Percentiles rank a stretch among this genome's conserved stretches.
These are phyloP conservation scores for Begonia peltatifolia DNA, from an alignment of 306 rosid species.

Conservation along the genomic window DNA sequence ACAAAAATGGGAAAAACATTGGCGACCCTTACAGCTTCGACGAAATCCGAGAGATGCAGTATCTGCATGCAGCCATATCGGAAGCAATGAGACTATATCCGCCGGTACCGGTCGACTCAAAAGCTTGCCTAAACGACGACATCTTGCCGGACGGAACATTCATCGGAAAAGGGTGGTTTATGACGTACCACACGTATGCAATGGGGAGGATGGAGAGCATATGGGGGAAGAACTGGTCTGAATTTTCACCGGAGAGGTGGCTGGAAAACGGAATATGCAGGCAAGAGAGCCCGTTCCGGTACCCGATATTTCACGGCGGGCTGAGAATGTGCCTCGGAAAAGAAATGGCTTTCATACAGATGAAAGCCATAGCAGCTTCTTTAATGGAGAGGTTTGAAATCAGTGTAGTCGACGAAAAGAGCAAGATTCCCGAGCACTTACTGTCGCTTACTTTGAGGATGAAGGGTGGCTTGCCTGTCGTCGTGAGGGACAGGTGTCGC, in stretches of 20 bases:
- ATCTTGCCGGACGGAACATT: constrained; percentile 50
- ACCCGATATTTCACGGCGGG: constrained; percentile 52
- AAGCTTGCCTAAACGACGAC: constrained; percentile 27
- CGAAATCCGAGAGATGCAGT: constrained; percentile 52
- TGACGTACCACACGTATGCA: constrained; percentile 44
- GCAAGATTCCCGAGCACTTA: constrained; percentile 22
- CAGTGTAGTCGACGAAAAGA: constrained; percentile 8
- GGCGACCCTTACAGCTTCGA: constrained; percentile 25
- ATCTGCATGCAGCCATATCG: constrained; percentile 50
- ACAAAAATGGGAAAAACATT: background rate
- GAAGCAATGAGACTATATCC: constrained; percentile 59
- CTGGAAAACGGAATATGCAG: constrained; percentile 29
- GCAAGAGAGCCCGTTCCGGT: constrained; percentile 34
- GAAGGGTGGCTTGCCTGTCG: constrained; percentile 29
- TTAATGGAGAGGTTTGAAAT: constrained; percentile 36
- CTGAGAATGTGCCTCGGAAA: constrained; percentile 64
- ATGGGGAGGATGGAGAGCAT: constrained; percentile 73
- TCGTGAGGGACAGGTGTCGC: constrained; percentile 4
- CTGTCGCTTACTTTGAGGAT: constrained; percentile 48
- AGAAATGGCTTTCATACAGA: constrained; percentile 65
- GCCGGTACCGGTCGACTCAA: constrained; percentile 45
- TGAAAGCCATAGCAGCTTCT: constrained; percentile 58
- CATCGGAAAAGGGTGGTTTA: constrained; percentile 31
- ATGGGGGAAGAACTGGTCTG: constrained; percentile 42
- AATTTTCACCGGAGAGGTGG: constrained; percentile 59